Conservation (phyloP, 2,329 filamentous ascomycete species). For the Dryadomyces quercivorus region DNA sequence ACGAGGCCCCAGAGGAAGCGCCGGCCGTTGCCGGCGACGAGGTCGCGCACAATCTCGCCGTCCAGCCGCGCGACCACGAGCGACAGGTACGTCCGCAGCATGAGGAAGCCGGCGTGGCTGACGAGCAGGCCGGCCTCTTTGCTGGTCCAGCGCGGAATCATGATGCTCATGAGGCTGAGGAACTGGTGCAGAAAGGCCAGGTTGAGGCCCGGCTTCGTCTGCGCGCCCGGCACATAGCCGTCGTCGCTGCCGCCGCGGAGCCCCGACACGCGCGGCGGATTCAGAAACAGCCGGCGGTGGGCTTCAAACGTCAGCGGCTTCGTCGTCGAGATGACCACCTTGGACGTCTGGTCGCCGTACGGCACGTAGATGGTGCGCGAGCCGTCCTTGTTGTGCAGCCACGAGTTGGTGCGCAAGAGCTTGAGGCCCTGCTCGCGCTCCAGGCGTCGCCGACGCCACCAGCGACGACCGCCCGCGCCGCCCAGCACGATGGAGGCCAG, state of each 20-base stretch:
- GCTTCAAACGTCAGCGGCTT: constrained; percentile 94
- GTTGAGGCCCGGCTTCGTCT: constrained; percentile 89
- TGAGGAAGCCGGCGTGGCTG: constrained; percentile 79
- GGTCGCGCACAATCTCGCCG: constrained; percentile 88
- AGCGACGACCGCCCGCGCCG: constrained; percentile 65
- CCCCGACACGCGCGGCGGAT: constrained; percentile 74
- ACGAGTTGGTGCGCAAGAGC: constrained; percentile 82
- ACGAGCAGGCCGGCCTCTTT: constrained; percentile 88
- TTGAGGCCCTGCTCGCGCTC: constrained; percentile 76
- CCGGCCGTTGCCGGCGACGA: constrained; percentile 89
- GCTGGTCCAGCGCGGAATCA: constrained; percentile 90
- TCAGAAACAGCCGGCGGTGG: constrained; percentile 82
- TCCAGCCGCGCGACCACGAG: constrained; percentile 86
- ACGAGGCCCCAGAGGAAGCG: constrained; percentile 77
- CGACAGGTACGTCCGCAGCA: constrained; percentile 88
- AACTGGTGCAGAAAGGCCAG: constrained; percentile 96
- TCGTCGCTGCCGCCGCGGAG: constrained; percentile 60
- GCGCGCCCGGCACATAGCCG: constrained; percentile 67
- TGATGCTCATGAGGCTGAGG: constrained; percentile 88
- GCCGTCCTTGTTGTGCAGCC: constrained; percentile 85
- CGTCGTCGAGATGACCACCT: constrained; percentile 81
- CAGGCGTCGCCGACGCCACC: constrained; percentile 59
- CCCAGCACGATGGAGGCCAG: constrained; percentile 66
- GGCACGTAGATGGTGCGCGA: constrained; percentile 91
- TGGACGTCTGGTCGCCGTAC: constrained; percentile 75